Evolutionary conservation across 2,329 filamentous ascomycete genomes (phyloP).

Genomic region (Alternaria panax): DNA sequence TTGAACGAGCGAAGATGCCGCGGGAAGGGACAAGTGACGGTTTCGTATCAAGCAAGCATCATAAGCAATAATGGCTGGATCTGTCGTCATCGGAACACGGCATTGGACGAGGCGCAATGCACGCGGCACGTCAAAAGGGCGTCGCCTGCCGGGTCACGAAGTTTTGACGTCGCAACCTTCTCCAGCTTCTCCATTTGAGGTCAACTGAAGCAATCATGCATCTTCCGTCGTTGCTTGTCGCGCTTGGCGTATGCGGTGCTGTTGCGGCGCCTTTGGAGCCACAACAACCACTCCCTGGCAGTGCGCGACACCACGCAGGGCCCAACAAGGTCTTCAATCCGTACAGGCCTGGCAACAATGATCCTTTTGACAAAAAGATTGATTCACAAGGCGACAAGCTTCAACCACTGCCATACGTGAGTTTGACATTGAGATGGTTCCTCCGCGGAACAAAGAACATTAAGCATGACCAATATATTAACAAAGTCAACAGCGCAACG

Average conservation of each 20-base stretch:
- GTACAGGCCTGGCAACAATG: conserved; percentile 66
- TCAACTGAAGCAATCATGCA: conserved; percentile 38
- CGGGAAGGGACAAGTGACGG: conserved; percentile 10
- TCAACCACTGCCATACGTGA: conserved; percentile 66
- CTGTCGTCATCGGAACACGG: conserved; percentile 50
- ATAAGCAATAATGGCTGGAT: conserved; percentile 15
- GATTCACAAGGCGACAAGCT: conserved; percentile 67
- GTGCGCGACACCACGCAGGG: conserved; percentile 36
- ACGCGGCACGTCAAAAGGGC: conserved; percentile 22
- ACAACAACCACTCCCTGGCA: conserved; percentile 47
- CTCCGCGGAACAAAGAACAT: background rate
- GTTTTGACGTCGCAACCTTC: background rate
- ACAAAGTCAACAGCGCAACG: conserved; percentile 48
- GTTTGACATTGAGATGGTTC: conserved; percentile 20
- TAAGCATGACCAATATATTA: conserved; percentile 6
- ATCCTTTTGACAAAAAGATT: conserved; percentile 69
- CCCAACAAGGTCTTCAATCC: conserved; percentile 51
- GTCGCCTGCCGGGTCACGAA: conserved; percentile 4
- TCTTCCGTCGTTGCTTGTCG: conserved; percentile 36
- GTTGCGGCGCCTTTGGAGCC: conserved; percentile 47
- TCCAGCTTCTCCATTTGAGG: conserved; percentile 15
- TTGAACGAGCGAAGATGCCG: conserved; percentile 22
- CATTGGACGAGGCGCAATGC: conserved; percentile 15
- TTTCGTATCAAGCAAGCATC: conserved; percentile 8
- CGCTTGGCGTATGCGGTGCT: conserved; percentile 39